Conservation (phyloP, 257 asterid genomes). For the Sherardia arvensis region DNA sequence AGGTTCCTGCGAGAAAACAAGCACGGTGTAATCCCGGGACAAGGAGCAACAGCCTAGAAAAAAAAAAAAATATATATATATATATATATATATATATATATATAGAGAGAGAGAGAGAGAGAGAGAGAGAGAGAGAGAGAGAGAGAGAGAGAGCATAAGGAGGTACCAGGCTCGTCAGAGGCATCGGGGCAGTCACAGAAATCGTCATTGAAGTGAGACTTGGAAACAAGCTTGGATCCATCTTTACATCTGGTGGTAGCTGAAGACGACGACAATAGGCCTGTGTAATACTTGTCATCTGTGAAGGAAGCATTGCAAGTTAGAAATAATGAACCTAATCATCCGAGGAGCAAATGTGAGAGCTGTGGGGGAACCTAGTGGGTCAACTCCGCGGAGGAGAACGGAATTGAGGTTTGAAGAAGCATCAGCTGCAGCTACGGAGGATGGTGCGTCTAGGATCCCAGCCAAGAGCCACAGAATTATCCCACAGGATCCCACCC, state of each 20-base stretch:
- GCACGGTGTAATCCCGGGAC: no score
- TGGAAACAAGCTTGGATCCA: slow-evolving; percentile 57
- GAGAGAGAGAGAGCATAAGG: not conserved
- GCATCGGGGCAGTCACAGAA: slow-evolving; percentile 95
- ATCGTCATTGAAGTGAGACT: slow-evolving; percentile 81
- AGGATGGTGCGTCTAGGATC: not conserved
- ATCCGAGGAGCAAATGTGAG: not conserved
- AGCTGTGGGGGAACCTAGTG: slow-evolving; percentile 33
- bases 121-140: not conserved
- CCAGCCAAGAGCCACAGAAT: not conserved
- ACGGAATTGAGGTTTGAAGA: no score
- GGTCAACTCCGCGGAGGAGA: slow-evolving; percentile 50
- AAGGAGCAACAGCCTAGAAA: no score
- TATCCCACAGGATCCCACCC: not conserved
- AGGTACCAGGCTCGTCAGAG: slow-evolving; percentile 93
- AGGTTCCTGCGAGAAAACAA: slow-evolving; percentile 58
- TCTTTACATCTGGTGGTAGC: slow-evolving; percentile 69
- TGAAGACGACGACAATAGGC: slow-evolving; percentile 30
- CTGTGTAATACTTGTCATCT: slow-evolving; percentile 67
- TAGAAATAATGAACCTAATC: not conserved
- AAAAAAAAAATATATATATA: no score
- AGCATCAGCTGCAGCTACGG: not conserved
- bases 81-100: no score
- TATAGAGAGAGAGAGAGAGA: not conserved
- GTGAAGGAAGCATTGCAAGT: slow-evolving; percentile 9